phyloP scores from a whole-genome alignment of 331 rosid species.

The Acacia pycnantha region DNA sequence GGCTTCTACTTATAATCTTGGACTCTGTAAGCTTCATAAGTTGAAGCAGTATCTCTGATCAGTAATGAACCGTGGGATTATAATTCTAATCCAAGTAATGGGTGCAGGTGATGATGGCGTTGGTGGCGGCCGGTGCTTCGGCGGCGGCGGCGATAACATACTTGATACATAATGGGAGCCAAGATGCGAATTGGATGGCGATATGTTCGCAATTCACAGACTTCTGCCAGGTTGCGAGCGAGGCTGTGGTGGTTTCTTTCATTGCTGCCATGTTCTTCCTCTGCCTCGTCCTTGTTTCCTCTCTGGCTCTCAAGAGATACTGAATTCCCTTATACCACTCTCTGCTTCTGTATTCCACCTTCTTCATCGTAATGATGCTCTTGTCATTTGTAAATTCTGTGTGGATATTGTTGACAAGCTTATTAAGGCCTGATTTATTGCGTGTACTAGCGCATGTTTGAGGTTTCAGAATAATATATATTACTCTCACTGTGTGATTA shows the following conservation, averaged over 20 bases:
- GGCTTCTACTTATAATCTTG: slow-evolving; percentile 56
- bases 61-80: neutral
- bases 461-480: neutral
- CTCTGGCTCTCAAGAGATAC: slow-evolving; percentile 54
- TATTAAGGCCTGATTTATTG: neutral
- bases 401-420: neutral
- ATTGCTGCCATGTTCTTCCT: slow-evolving; percentile 42
- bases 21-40: slow-evolving; percentile 33
- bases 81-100: neutral
- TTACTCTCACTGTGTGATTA: neutral
- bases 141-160: slow-evolving; percentile 73
- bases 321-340: neutral
- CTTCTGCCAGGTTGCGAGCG: slow-evolving; percentile 62
- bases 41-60: neutral
- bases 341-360: neutral
- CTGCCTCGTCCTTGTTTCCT: slow-evolving; percentile 61
- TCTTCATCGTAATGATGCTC: neutral
- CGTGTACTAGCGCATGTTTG: neutral
- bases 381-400: neutral
- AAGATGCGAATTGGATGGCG: slow-evolving; percentile 84
- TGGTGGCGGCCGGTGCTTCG: slow-evolving; percentile 64
- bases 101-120: slow-evolving; percentile 62
- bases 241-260: slow-evolving; percentile 68
- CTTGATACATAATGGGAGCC: slow-evolving; percentile 83
- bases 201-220: slow-evolving; percentile 64